These are phyloP conservation scores for Cutaneotrichosporon sp. DNA, from an alignment of 1,284 basidiomycete genomes.

Conservation along the genomic window DNA sequence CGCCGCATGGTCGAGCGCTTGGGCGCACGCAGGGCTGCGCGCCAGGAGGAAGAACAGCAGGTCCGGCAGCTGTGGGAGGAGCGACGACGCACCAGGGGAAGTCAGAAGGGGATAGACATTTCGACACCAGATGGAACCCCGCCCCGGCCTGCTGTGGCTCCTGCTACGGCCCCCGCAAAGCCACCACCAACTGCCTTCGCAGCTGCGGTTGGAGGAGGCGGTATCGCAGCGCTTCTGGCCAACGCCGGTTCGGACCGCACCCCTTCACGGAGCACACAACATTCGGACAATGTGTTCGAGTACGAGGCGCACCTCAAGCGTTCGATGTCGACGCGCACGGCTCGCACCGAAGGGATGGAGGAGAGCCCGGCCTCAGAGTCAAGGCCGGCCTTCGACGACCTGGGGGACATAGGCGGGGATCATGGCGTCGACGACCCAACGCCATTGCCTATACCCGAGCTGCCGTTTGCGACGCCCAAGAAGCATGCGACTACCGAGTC, in stretches of 20 bases:
- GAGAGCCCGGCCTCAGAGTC: conserved; percentile 12
- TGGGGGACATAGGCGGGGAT: background rate
- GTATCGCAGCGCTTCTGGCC: background rate
- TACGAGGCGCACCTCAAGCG: conserved; percentile 47
- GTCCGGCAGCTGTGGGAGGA: conserved; percentile 46
- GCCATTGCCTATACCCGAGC: conserved; percentile 5
- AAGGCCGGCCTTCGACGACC: conserved; percentile 13
- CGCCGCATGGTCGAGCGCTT: conserved; percentile 52
- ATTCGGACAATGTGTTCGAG: conserved; percentile 48
- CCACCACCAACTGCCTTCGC: background rate
- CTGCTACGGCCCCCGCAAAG: background rate
- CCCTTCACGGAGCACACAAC: conserved; percentile 38
- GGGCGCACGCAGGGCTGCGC: conserved; percentile 43
- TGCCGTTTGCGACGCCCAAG: conserved; percentile 28
- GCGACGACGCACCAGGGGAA: conserved; percentile 25
- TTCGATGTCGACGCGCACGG: conserved; percentile 44
- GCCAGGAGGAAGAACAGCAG: conserved; percentile 44
- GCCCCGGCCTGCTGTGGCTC: conserved; percentile 5
- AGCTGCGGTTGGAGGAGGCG: conserved; percentile 7
- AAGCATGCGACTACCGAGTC: conserved; percentile 34
- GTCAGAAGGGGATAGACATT: conserved; percentile 1
- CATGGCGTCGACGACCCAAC: conserved; percentile 11
- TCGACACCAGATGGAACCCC: conserved; percentile 6
- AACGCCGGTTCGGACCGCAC: conserved; percentile 29
- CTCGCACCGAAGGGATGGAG: conserved; percentile 27